phyloP scores from a whole-genome alignment of 805 yeast genomes.

The Saturnispora bothae region DNA sequence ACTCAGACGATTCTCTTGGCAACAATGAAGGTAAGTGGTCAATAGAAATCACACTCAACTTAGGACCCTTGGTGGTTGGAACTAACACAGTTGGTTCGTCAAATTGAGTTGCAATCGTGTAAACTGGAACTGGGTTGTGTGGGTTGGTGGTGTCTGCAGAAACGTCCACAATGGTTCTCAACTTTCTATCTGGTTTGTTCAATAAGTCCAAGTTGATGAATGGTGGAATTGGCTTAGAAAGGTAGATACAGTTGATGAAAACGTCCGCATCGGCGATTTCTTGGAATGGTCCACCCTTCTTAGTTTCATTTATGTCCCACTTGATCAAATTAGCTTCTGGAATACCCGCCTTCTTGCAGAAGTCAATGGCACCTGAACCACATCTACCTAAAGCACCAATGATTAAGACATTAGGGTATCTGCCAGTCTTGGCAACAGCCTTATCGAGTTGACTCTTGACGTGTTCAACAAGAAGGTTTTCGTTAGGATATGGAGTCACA shows the following conservation, averaged over 20 bases:
- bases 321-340: constrained; percentile 74
- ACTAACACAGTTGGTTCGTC: constrained; percentile 84
- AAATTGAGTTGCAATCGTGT: constrained; percentile 81
- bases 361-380: constrained; percentile 92
- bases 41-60: constrained; percentile 83
- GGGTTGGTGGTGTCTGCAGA: constrained; percentile 99
- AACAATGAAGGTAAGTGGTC: constrained; percentile 93
- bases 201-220: constrained; percentile 64
- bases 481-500: constrained; percentile 75
- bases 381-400: constrained; percentile 99
- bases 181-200: constrained; percentile 57
- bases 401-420: constrained; percentile 68
- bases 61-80: constrained; percentile 69
- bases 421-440: constrained; percentile 51
- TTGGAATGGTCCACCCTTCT: constrained; percentile 92
- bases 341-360: constrained; percentile 72
- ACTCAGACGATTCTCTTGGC: constrained; percentile 96
- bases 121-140: constrained; percentile 95
- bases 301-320: constrained; percentile 98
- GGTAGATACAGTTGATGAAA: constrained; percentile 91
- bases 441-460: constrained; percentile 47
- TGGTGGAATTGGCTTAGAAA: constrained; percentile 89
- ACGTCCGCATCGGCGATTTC: constrained; percentile 85
- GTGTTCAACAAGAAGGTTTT: constrained; percentile 59
- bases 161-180: constrained; percentile 92